These are phyloP conservation scores for Candida qinlingensis DNA, from an alignment of 805 yeast genomes.

Conservation along the genomic window DNA sequence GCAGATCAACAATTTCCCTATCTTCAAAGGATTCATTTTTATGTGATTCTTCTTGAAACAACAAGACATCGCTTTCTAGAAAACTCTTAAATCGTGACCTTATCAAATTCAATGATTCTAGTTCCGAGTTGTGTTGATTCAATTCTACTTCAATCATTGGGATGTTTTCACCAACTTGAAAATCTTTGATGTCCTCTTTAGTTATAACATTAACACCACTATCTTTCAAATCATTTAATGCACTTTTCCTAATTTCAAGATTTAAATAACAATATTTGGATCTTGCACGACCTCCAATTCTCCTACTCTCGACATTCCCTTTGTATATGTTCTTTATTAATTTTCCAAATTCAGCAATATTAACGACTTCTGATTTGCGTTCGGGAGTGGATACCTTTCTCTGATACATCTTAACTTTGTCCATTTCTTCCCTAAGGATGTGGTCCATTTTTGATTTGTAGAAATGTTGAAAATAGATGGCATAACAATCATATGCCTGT, in stretches of 20 bases:
- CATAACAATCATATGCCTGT: slow-evolving; percentile 11
- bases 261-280: slow-evolving; percentile 68
- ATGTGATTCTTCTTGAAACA: slow-evolving; percentile 8
- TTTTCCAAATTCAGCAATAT: slow-evolving; percentile 68
- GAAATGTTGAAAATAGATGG: slow-evolving; percentile 7
- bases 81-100: not conserved
- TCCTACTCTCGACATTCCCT: slow-evolving; percentile 53
- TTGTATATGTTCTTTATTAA: slow-evolving; percentile 64
- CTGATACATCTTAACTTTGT: not conserved
- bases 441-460: not conserved
- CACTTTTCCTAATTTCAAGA: slow-evolving; percentile 1
- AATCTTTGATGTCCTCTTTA: slow-evolving; percentile 2
- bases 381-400: not conserved
- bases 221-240: not conserved
- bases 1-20: not conserved
- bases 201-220: slow-evolving; percentile 2
- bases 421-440: not conserved
- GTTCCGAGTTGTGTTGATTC: not conserved
- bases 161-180: slow-evolving; percentile 5
- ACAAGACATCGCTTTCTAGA: not conserved
- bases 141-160: not conserved
- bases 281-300: slow-evolving; percentile 78
- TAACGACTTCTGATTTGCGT: not conserved
- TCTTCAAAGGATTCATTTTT: not conserved
- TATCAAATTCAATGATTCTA: not conserved